Percentiles rank a stretch among this genome's conserved stretches.
These are phyloP conservation scores for Alternaria atra DNA, from an alignment of 2,329 filamentous ascomycete genomes.

Conservation along the genomic window DNA sequence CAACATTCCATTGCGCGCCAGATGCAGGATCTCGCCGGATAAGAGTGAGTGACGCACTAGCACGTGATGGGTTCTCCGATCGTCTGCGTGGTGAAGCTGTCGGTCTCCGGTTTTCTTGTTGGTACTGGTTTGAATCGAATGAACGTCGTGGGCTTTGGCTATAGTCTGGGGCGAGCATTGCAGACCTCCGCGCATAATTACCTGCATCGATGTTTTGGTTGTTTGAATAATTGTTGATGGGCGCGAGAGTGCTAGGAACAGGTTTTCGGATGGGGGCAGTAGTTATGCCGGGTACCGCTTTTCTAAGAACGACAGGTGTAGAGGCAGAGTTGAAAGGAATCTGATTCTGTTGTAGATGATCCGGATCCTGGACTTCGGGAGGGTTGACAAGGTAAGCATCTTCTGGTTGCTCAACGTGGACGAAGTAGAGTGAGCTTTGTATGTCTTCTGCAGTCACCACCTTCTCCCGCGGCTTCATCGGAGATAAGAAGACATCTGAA, in stretches of 20 bases:
- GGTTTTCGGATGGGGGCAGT: slow-evolving; percentile 37
- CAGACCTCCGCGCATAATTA: slow-evolving; percentile 25
- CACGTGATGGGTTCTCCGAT: slow-evolving; percentile 22
- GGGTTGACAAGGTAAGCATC: slow-evolving; percentile 49
- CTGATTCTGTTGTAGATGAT: slow-evolving; percentile 20
- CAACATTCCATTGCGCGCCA: slow-evolving; percentile 62
- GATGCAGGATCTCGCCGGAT: slow-evolving; percentile 61
- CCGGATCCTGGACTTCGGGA: slow-evolving; percentile 21
- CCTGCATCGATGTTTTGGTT: slow-evolving; percentile 41
- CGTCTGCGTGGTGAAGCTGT: slow-evolving; percentile 31
- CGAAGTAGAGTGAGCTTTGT: slow-evolving; percentile 86
- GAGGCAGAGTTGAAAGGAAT: slow-evolving; percentile 19
- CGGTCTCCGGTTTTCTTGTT: slow-evolving; percentile 34
- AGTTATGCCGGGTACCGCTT: slow-evolving; percentile 32
- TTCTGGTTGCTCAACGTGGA: slow-evolving; percentile 78
- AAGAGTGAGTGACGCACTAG: slow-evolving; percentile 53
- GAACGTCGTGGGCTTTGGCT: slow-evolving; percentile 33
- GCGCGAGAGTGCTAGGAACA: slow-evolving; percentile 37
- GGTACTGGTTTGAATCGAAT: slow-evolving; percentile 31
- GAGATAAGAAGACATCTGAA: slow-evolving; percentile 88
- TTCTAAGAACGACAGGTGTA: slow-evolving; percentile 40
- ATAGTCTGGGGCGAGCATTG: slow-evolving; percentile 26
- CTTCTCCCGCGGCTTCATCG: slow-evolving; percentile 86
- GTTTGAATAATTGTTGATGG: slow-evolving; percentile 35
- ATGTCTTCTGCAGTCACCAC: slow-evolving; percentile 90